Conservation (phyloP, 495 filamentous ascomycete genomes). For the Penicillium cataractarum region DNA sequence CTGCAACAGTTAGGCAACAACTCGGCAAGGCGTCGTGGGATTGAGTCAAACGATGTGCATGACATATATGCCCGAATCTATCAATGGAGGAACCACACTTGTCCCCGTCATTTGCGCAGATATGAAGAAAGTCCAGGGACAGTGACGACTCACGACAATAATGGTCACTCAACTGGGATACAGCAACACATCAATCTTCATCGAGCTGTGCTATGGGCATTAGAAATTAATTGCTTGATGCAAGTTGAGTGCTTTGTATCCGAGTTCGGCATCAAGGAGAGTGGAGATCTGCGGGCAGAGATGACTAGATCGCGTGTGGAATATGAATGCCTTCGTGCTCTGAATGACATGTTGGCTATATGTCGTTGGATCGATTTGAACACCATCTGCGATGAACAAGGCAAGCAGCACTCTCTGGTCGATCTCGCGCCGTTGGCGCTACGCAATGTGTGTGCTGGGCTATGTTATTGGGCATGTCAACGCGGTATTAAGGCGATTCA, state of each 20-base stretch:
- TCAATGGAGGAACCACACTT: conserved; percentile 14
- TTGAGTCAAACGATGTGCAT: conserved; percentile 14
- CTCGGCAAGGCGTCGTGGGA: conserved; percentile 27
- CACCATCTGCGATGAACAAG: too few relatives aligned
- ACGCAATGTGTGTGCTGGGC: conserved; percentile 12
- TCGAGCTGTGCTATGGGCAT: conserved; percentile 14
- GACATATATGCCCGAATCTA: conserved; percentile 9
- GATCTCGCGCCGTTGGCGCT: conserved; percentile 12
- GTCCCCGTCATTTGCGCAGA: conserved; percentile 14
- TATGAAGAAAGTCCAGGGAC: background rate
- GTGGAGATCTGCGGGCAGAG: background rate
- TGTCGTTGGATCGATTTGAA: conserved; percentile 15
- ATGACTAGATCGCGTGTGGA: conserved; percentile 31
- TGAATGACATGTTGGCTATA: conserved; percentile 11
- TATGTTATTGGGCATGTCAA: conserved; percentile 15
- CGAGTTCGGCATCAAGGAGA: conserved; percentile 13
- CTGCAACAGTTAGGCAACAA: conserved; percentile 7
- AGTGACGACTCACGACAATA: background rate
- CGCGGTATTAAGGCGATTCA: background rate
- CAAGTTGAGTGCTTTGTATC: conserved; percentile 15
- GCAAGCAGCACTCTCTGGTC: conserved; percentile 8
- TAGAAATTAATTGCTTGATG: conserved; percentile 19
- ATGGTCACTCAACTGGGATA: background rate
- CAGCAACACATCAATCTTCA: conserved; percentile 13
- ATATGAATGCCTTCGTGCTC: conserved; percentile 38